phyloP scores from a whole-genome alignment of 257 asterid genomes.

The Oldenlandia corymbosa region DNA sequence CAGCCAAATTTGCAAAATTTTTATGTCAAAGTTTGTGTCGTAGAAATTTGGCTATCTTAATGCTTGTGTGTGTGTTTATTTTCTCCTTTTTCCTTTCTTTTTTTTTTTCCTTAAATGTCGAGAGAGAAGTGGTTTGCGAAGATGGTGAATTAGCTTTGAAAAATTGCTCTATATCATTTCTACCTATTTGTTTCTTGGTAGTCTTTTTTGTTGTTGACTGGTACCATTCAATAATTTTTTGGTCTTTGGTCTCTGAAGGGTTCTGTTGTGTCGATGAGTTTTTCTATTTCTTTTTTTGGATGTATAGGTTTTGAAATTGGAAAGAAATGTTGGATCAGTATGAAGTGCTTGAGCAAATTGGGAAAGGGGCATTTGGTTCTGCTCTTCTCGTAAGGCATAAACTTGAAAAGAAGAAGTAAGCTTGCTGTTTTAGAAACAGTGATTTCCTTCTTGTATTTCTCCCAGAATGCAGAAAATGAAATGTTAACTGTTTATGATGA shows the following conservation, averaged over 20 bases:
- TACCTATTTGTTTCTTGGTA: neutral
- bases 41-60: too few species aligned
- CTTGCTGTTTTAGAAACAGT: neutral
- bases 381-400: constrained; percentile 84
- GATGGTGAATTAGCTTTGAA: neutral
- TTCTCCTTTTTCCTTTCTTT: neutral
- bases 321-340: constrained; percentile 61
- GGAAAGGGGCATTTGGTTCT: constrained; percentile 94
- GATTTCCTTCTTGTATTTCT: neutral
- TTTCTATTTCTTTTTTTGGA: neutral
- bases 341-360: constrained; percentile 82
- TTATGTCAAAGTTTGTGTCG: too few species aligned
- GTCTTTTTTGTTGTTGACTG: too few species aligned
- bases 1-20: neutral
- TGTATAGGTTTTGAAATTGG: constrained; percentile 8
- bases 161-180: neutral
- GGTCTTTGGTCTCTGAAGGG: neutral
- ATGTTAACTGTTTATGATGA: neutral
- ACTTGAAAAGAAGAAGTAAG: constrained; percentile 81
- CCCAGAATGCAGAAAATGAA: neutral
- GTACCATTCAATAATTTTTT: too few species aligned
- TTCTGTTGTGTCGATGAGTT: constrained; percentile 7
- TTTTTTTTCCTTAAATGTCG: neutral
- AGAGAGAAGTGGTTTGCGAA: neutral
- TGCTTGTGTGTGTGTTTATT: too few species aligned